Evolutionary conservation across 140 eudicot species (phyloP), one percentile per base, ranked within the genome.

Genomic region (Cichorium intybus): DNA sequence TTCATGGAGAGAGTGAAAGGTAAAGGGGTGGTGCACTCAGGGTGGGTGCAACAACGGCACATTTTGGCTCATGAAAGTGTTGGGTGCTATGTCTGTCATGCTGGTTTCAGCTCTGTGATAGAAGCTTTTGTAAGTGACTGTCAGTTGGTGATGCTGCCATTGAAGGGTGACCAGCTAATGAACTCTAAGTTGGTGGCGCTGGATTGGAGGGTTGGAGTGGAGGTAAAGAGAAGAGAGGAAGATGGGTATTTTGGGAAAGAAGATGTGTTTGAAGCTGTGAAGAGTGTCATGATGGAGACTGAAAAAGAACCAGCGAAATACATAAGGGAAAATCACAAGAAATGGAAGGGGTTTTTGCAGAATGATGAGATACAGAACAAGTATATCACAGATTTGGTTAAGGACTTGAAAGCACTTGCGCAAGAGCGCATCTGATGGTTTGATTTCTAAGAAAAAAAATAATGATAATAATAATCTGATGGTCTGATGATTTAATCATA

Each of bases 41-140:
- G 95, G 55, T 86, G 87, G 95, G 89, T 86, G 60, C 89, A 80
- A 56, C 89, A 86, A 52, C 83, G 64, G 5, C 82, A 76, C 47
- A 86, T 86, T 2, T 28, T 86, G 43, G 84, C 84, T 1, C 89
- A 86, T 15, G 53, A 39, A 4, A 80, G 74, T 20, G 82, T 86
- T 0, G 87, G 95, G 22, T 82, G 86, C 12, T 79, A 53, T 17
- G 37, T 84, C 31, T 35, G 51, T 24, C 90, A 84, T 60, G 82
- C 74, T 7, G 86, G 84, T 26, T 80, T 66, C 35, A 74, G 86
- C 50, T 84, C 86, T 6, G 59, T 84, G 22, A 45, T 77, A 3
- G 90, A 84, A 59, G 86, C 72, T 16, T 24, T 80, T 17, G 72
- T 80, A 26, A 80, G 58, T 47, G 90, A 77, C 12, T 84, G 90